Evolutionary conservation across 2,329 filamentous ascomycete genomes (phyloP).

Genomic region (Colletotrichum navitas): DNA sequence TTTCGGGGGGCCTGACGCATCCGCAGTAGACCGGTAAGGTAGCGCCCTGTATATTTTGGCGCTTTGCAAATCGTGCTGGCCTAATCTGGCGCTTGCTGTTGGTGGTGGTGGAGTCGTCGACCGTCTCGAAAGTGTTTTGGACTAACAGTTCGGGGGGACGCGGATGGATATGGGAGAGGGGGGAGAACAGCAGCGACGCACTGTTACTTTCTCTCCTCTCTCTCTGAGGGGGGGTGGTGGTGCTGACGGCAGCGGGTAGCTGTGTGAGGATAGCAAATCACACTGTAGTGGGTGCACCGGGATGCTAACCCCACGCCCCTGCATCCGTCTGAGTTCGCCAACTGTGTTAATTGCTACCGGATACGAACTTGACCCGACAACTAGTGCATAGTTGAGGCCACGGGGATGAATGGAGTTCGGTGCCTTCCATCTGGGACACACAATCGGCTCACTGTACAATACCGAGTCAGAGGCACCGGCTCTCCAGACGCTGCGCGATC

Average conservation of each 20-base stretch:
- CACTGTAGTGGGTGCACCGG: conserved; percentile 2
- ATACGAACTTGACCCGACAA: neutral
- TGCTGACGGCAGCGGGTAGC: neutral
- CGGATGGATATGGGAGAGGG: conserved; percentile 42
- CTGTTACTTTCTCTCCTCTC: neutral
- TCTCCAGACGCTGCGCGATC: conserved; percentile 24
- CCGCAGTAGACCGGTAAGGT: conserved; percentile 9
- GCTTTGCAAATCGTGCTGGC: conserved; percentile 36
- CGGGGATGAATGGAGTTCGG: conserved; percentile 1
- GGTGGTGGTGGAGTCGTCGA: conserved; percentile 34
- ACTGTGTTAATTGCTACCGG: conserved; percentile 30
- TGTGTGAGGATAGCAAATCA: conserved; percentile 15
- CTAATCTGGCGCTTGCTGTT: conserved; percentile 31
- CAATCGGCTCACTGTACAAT: conserved; percentile 18
- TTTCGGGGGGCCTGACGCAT: conserved; percentile 36
- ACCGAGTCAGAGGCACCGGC: conserved; percentile 31
- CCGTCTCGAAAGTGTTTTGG: conserved; percentile 46
- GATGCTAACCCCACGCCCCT: neutral
- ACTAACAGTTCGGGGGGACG: conserved; percentile 38
- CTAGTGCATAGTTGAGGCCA: neutral
- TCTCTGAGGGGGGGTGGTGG: conserved; percentile 3
- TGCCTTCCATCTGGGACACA: conserved; percentile 9
- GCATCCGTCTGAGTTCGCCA: neutral
- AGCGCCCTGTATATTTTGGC: conserved; percentile 30
- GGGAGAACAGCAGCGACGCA: conserved; percentile 17